Percentiles rank a stretch among this genome's conserved stretches.
Evolutionary conservation across 2,329 filamentous ascomycete species (phyloP).

Genomic region (Tolypocladium album): DNA sequence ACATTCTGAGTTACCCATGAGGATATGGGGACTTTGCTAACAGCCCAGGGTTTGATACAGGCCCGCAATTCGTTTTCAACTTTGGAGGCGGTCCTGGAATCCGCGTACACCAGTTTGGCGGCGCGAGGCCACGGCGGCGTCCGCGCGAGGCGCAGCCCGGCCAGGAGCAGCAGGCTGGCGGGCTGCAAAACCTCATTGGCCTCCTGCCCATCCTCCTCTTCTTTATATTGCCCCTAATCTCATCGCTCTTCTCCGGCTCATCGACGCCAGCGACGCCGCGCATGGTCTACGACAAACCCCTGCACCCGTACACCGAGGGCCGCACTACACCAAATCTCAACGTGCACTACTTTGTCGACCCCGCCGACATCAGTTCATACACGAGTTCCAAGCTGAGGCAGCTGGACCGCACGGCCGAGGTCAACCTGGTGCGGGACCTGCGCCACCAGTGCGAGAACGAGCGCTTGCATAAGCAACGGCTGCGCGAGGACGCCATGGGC

Average conservation of each 20-base stretch:
- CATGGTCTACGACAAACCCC: slow-evolving; percentile 65
- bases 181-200: slow-evolving; percentile 53
- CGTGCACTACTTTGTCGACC: slow-evolving; percentile 79
- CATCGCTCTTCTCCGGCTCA: slow-evolving; percentile 57
- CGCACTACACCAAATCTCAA: slow-evolving; percentile 61
- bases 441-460: slow-evolving; percentile 67
- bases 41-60: slow-evolving; percentile 53
- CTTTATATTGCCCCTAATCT: slow-evolving; percentile 75
- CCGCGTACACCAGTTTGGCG: slow-evolving; percentile 91
- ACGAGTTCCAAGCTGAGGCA: slow-evolving; percentile 57
- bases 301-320: slow-evolving; percentile 61
- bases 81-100: slow-evolving; percentile 85
- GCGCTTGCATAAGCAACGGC: slow-evolving; percentile 48
- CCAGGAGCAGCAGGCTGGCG: slow-evolving; percentile 33
- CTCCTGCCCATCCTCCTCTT: slow-evolving; percentile 82
- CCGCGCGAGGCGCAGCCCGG: slow-evolving; percentile 53
- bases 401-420: slow-evolving; percentile 70
- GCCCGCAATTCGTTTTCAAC: slow-evolving; percentile 91
- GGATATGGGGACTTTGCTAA: slow-evolving; percentile 7
- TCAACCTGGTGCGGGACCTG: slow-evolving; percentile 57
- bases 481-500: slow-evolving; percentile 70
- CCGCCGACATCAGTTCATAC: slow-evolving; percentile 62
- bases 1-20: too few species aligned
- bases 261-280: slow-evolving; percentile 43
- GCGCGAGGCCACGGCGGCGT: slow-evolving; percentile 62